A percentile compares a stretch with the other conserved stretches of the same genome.
Conservation (phyloP, 164 flowering plant species). For the Sedum album region DNA sequence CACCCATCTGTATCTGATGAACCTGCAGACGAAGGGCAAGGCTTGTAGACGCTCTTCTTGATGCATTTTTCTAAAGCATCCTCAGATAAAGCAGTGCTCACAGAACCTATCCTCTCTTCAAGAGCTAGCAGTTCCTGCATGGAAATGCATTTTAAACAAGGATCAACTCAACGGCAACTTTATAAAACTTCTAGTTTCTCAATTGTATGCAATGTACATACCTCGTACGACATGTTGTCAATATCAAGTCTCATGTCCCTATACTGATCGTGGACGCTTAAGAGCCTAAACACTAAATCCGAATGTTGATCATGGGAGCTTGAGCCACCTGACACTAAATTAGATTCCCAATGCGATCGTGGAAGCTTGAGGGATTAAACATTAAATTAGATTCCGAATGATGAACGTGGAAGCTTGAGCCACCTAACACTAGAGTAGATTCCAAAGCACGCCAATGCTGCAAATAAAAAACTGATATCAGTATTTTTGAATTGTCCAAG, state of each 20-base stretch:
- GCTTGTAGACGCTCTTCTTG: conserved; percentile 34
- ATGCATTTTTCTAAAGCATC: conserved; percentile 64
- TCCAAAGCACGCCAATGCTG: conserved; percentile 72
- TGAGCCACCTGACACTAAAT: conserved; percentile 58
- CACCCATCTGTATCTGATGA: neutral
- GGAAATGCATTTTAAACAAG: neutral
- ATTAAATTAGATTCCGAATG: too few relatives aligned
- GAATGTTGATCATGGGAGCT: conserved; percentile 70
- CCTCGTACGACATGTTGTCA: conserved; percentile 99
- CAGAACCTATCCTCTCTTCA: conserved; percentile 92
- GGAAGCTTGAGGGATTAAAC: too few relatives aligned
- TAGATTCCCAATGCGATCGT: too few relatives aligned
- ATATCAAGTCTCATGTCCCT: too few relatives aligned
- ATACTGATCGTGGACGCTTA: too few relatives aligned
- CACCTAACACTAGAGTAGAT: too few relatives aligned
- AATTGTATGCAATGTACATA: too few relatives aligned
- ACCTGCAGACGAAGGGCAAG: conserved; percentile 10
- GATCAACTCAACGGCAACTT: neutral
- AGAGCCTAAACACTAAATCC: too few relatives aligned
- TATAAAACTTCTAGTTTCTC: neutral
- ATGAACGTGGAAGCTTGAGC: too few relatives aligned
- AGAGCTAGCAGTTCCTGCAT: conserved; percentile 78
- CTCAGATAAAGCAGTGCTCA: conserved; percentile 84
- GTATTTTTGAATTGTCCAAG: neutral
- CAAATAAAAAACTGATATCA: neutral